A percentile compares a stretch with the other conserved stretches of the same genome.
phyloP scores from a whole-genome alignment of 192 early-diverging fungal species.

The Backusella luteola region DNA sequence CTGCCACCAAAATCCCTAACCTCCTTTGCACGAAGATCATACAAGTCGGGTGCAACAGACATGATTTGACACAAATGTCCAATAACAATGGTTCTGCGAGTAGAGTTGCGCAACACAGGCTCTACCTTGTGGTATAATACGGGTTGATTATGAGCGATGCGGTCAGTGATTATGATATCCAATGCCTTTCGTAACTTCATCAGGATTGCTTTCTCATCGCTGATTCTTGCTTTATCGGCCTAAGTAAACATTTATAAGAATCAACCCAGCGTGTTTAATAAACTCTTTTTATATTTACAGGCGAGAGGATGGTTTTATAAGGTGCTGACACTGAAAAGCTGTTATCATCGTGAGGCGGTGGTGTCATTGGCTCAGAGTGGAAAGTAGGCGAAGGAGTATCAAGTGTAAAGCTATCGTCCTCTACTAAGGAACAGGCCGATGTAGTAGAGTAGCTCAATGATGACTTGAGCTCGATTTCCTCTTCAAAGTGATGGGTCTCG shows the following conservation, averaged over 20 bases:
- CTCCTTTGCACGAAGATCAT: slow-evolving; percentile 1
- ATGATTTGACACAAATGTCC: slow-evolving; percentile 8
- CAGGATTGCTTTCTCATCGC: slow-evolving; percentile 10
- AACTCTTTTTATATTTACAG: neutral
- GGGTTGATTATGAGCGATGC: slow-evolving; percentile 7
- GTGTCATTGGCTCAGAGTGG: neutral
- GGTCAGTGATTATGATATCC: slow-evolving; percentile 14
- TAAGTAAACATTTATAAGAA: neutral
- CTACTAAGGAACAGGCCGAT: neutral
- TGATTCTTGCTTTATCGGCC: slow-evolving; percentile 6
- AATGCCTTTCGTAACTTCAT: slow-evolving; percentile 15
- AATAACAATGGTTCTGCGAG: neutral
- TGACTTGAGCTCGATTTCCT: neutral
- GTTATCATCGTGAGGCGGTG: neutral
- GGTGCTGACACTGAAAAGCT: neutral
- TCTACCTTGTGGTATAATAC: slow-evolving; percentile 17
- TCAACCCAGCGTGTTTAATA: neutral
- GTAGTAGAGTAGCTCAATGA: neutral
- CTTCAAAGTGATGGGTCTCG: neutral
- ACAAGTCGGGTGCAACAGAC: slow-evolving; percentile 12
- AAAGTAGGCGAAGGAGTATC: neutral
- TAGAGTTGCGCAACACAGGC: slow-evolving; percentile 11
- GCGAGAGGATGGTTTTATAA: neutral
- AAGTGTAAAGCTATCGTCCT: neutral
- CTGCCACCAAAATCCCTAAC: slow-evolving; percentile 13